A percentile compares a stretch with the other conserved stretches of the same genome.
Evolutionary conservation across 2,329 filamentous ascomycete species (phyloP).

Genomic region (Claviceps humidiphila): DNA sequence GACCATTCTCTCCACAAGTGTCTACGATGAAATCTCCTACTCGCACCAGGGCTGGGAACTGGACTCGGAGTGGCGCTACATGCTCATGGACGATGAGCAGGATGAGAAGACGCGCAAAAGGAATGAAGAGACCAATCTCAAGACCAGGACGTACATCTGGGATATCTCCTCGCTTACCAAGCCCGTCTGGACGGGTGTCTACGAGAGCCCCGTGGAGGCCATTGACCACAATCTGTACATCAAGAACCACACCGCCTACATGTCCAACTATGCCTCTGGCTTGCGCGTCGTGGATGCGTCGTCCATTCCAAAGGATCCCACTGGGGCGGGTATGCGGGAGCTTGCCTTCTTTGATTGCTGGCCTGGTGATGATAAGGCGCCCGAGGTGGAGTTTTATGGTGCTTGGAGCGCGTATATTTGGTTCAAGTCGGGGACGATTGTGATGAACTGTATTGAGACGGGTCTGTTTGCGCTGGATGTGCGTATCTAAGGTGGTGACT

Average conservation of each 20-base stretch:
- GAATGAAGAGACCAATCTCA: slow-evolving; percentile 16
- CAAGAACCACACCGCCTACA: slow-evolving; percentile 26
- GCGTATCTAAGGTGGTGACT: background rate
- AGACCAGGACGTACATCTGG: slow-evolving; percentile 33
- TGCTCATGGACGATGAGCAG: slow-evolving; percentile 38
- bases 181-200: slow-evolving; percentile 26
- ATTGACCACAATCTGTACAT: slow-evolving; percentile 36
- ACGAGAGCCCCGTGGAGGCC: slow-evolving; percentile 22
- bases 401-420: slow-evolving; percentile 32
- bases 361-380: slow-evolving; percentile 28
- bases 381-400: slow-evolving; percentile 21
- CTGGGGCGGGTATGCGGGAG: slow-evolving; percentile 25
- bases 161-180: slow-evolving; percentile 27
- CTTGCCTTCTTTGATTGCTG: slow-evolving; percentile 33
- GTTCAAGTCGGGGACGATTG: slow-evolving; percentile 29
- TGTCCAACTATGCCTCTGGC: slow-evolving; percentile 34
- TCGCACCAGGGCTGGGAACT: slow-evolving; percentile 43
- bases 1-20: slow-evolving; percentile 35
- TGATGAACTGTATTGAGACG: slow-evolving; percentile 34
- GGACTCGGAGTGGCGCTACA: slow-evolving; percentile 27
- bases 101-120: slow-evolving; percentile 32
- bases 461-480: slow-evolving; percentile 30
- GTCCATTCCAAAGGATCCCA: slow-evolving; percentile 21
- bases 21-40: slow-evolving; percentile 34
- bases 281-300: slow-evolving; percentile 24